Conservation (phyloP, 202 grass and related monocot genomes). For the Sporobolus alterniflorus region DNA sequence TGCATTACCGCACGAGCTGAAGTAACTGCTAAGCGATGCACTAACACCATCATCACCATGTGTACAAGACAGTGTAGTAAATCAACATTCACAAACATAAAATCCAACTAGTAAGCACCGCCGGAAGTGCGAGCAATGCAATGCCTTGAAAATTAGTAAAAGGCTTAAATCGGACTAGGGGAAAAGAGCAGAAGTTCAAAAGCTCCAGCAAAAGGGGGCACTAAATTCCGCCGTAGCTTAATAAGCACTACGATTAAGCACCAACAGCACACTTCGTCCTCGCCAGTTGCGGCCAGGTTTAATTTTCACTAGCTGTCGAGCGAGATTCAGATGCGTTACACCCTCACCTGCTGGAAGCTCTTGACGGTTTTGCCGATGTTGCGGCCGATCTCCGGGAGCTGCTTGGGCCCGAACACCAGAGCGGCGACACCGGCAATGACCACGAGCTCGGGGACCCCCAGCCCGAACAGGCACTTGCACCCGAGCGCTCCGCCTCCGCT, state of each 20-base stretch:
- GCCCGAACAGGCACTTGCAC: constrained; percentile 73
- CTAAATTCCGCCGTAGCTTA: not conserved
- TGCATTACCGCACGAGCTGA: not conserved
- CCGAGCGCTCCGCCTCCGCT: constrained; percentile 51
- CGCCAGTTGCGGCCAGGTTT: no score
- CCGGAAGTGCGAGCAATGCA: no score
- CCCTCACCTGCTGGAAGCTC: constrained; percentile 82
- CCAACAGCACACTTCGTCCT: not conserved
- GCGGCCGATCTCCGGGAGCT: constrained; percentile 73
- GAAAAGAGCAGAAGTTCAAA: no score
- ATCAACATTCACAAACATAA: not conserved
- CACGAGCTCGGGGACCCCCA: constrained; percentile 74
- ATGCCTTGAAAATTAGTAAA: no score
- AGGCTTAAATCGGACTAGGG: no score
- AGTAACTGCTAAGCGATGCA: not conserved
- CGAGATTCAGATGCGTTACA: no score
- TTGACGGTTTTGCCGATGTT: constrained; percentile 82
- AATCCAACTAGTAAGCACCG: not conserved
- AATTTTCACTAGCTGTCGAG: not conserved
- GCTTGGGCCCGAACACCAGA: constrained; percentile 72
- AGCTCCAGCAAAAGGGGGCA: not conserved
- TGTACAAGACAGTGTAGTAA: not conserved
- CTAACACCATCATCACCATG: not conserved
- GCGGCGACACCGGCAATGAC: constrained; percentile 80
- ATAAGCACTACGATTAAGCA: not conserved